Evolutionary conservation across 2,329 filamentous ascomycete species (phyloP), one percentile per base, ranked within the genome.

Genomic region (Gaeumannomyces sp.): DNA sequence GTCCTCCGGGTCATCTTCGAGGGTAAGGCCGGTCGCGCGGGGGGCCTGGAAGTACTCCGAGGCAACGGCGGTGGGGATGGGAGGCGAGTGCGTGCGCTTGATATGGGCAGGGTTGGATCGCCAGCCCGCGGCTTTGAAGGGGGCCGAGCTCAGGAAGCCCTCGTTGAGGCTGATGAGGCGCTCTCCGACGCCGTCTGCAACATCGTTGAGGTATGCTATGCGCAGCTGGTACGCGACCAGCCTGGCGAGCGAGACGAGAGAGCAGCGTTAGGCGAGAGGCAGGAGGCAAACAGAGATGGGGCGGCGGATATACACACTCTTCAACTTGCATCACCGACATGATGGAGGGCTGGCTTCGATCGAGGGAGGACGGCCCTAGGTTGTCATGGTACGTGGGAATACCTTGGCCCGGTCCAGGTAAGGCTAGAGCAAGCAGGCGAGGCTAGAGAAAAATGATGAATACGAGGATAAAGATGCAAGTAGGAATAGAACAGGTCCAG

Each of bases 101-200:
- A 90, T 87, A 68, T 92, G 88, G 25, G 88, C 84, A 13, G 88
- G 85, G 72, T 90, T 91, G 61, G 88, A 80, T 59, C 86, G 85
- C 91, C 91, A 95, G 69, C 91, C 92, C 67, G 91, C 90, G 62
- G 90, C 87, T 76, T 92, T 92, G 80, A 94, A 95, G 35, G 90
- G 88, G 2, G 89, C 86, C 33, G 91, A 90, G 73, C 92, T 93
- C 68, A 95, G 81, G 72, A 93, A 89, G 68, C 83, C 83, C 72
- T 92, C 88, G 76, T 94, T 91, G 67, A 96, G 84, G 56, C 88
- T 92, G 73, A 96, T 91, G 57, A 95, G 83, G 27, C 91, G 88
- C 75, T 96, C 92, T 69, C 91, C 91, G 10, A 95, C 90, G 67
- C 91, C 92, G 74, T 96, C 91, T 69, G 90, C 89, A 69, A 93